Percentiles rank a stretch among this genome's conserved stretches.
Conservation (phyloP, 2,329 filamentous ascomycete species). For the Xylariaceae sp. region DNA sequence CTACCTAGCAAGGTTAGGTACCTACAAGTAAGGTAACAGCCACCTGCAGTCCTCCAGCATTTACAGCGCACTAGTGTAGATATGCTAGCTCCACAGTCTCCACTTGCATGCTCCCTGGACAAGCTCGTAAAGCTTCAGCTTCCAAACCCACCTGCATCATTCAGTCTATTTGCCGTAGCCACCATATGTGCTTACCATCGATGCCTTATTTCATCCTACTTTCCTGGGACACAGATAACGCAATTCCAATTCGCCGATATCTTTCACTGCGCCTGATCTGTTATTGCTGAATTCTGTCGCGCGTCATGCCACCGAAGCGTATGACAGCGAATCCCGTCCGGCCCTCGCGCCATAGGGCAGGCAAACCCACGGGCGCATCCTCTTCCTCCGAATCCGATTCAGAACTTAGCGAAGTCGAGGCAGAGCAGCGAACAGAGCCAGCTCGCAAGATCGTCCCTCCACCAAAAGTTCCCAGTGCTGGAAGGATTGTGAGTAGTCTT, state of each 20-base stretch:
- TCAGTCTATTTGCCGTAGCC: too few relatives aligned
- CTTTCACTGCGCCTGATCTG: too few relatives aligned
- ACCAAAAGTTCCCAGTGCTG: slow-evolving; percentile 62
- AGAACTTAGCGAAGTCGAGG: slow-evolving; percentile 50
- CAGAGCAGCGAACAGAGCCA: slow-evolving; percentile 35
- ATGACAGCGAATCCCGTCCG: slow-evolving; percentile 92
- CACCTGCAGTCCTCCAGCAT: too few relatives aligned
- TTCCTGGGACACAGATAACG: too few relatives aligned
- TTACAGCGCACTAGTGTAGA: too few relatives aligned
- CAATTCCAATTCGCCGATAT: too few relatives aligned
- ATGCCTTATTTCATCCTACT: too few relatives aligned
- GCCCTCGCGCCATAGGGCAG: slow-evolving; percentile 82
- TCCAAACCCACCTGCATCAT: neutral
- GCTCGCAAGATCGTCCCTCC: slow-evolving; percentile 55
- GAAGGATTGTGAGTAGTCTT: slow-evolving; percentile 59
- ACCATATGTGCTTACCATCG: too few relatives aligned
- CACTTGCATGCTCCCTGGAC: neutral
- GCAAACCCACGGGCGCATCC: slow-evolving; percentile 70
- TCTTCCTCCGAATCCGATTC: slow-evolving; percentile 58
- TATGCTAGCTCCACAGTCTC: neutral
- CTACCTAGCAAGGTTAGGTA: too few relatives aligned
- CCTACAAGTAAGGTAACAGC: slow-evolving; percentile 17
- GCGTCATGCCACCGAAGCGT: slow-evolving; percentile 71
- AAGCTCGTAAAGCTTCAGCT: slow-evolving; percentile 3
- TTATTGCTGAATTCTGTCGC: too few relatives aligned